Evolutionary conservation across 176 grass and related monocot species (phyloP).

Genomic region (Melocanna baccifera): DNA sequence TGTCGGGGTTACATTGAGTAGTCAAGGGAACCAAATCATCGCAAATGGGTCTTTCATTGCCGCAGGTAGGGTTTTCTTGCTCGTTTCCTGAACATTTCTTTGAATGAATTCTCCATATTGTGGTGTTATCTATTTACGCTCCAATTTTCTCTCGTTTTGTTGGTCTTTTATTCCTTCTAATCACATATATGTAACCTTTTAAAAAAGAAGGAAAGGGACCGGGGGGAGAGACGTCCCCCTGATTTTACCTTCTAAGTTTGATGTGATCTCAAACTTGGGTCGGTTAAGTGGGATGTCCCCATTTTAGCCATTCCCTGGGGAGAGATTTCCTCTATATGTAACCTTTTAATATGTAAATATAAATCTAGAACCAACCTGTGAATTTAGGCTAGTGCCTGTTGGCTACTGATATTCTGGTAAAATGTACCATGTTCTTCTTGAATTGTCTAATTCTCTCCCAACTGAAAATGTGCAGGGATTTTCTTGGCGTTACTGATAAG

Average conservation of each 20-base stretch:
- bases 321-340: too few relatives aligned
- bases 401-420: not conserved
- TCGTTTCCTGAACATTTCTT: not conserved
- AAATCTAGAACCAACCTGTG: not conserved
- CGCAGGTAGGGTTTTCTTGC: constrained; percentile 50
- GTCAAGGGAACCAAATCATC: constrained; percentile 68
- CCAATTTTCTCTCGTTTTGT: not conserved
- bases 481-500: constrained; percentile 58
- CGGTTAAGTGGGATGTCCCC: too few relatives aligned
- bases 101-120: not conserved
- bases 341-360: not conserved
- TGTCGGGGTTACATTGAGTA: constrained; percentile 68
- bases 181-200: not conserved
- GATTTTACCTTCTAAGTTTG: too few relatives aligned
- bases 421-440: not conserved
- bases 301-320: too few relatives aligned
- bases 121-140: not conserved
- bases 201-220: too few relatives aligned
- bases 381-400: not conserved
- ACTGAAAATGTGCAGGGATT: constrained; percentile 53
- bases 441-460: constrained; percentile 15
- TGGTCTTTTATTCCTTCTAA: not conserved
- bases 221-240: too few relatives aligned
- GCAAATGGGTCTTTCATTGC: constrained; percentile 71
- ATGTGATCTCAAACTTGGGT: too few relatives aligned